A percentile compares a stretch with the other conserved stretches of the same genome.
These are phyloP conservation scores for Dendrocalamus sinicus DNA, from an alignment of 176 grass and related monocot genomes.

Conservation along the genomic window DNA sequence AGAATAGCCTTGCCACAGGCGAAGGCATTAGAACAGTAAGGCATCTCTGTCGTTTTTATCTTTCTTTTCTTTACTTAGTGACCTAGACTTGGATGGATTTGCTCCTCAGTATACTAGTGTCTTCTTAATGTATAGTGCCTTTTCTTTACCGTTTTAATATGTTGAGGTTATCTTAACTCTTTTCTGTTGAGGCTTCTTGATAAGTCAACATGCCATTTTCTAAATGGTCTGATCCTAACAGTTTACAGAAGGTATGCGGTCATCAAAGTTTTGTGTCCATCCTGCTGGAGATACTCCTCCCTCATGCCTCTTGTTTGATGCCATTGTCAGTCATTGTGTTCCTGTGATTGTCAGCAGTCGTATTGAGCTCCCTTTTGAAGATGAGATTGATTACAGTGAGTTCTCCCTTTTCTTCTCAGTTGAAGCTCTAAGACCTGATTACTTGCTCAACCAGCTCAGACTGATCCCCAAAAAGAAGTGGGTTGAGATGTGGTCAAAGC, in stretches of 20 bases:
- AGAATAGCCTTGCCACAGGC: slow-evolving; percentile 85
- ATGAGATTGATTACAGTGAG: slow-evolving; percentile 84
- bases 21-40: slow-evolving; percentile 88
- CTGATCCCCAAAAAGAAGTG: slow-evolving; percentile 67
- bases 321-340: slow-evolving; percentile 89
- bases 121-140: neutral
- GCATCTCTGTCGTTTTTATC: neutral
- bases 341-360: slow-evolving; percentile 86
- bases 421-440: slow-evolving; percentile 68
- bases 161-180: neutral
- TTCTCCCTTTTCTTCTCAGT: slow-evolving; percentile 94
- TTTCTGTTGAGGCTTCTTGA: slow-evolving; percentile 24
- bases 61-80: slow-evolving; percentile 20
- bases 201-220: slow-evolving; percentile 29
- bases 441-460: slow-evolving; percentile 74
- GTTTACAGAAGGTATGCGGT: slow-evolving; percentile 79
- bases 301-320: slow-evolving; percentile 91
- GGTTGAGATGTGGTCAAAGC: slow-evolving; percentile 74
- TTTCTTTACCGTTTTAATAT: neutral
- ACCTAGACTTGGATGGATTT: neutral
- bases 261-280: slow-evolving; percentile 87
- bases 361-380: slow-evolving; percentile 97
- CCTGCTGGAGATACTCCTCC: slow-evolving; percentile 92
- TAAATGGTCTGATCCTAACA: slow-evolving; percentile 49
- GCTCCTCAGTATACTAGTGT: neutral